Base-by-base conservation (phyloP, 768 basidiomycete species). In the Scleroderma bovista region DNA sequence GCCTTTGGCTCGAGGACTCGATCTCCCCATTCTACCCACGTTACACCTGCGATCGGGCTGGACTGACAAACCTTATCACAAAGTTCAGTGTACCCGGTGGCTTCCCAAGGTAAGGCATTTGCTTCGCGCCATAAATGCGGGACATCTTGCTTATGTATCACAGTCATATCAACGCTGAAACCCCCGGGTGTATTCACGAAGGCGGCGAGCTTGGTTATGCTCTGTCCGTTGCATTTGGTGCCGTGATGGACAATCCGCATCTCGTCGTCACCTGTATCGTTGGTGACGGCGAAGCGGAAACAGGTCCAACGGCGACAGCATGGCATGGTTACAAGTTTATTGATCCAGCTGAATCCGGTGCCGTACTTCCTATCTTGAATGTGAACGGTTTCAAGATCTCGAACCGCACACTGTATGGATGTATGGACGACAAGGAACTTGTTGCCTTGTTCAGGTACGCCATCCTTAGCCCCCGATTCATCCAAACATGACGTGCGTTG, bases 311-410 rank as follows among this genome's bases (percentile, higher is more conserved):
- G 33, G 86, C 87, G 6, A 72, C 76, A 15, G 84, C 86, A 17
- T 93, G 89, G 88, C 89, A 92, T 59, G 84, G 77, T 6, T 84
- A 75, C 80, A 93, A 96, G 72, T 96, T 86, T 63, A 80, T 94
- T 57, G 91, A 96, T 61, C 92, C 93, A 20, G 80, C 79, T 15
- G 92, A 93, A 68, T 87, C 85, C 3, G 92, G 93, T 17, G 91
- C 93, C 0, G 89, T 94, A 17, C 71, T 96, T n/a, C 93, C 92
- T 22, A 89, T 94, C 54, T 73, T 96, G 2, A 88, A 93, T 60
- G 79, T 86, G 54, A 93, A 93, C 55, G 86, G 88, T 15, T 91
- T 89, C 77, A 88, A 93, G 74, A 93, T 94, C 53, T 89, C 87
- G 0, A 89, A 93, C 62, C 79, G 90, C 33, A 94, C 93, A 15